Evolutionary conservation across 2,329 filamentous ascomycete genomes (phyloP), one percentile per base, ranked within the genome.

Genomic region (Aspergillus niger): DNA sequence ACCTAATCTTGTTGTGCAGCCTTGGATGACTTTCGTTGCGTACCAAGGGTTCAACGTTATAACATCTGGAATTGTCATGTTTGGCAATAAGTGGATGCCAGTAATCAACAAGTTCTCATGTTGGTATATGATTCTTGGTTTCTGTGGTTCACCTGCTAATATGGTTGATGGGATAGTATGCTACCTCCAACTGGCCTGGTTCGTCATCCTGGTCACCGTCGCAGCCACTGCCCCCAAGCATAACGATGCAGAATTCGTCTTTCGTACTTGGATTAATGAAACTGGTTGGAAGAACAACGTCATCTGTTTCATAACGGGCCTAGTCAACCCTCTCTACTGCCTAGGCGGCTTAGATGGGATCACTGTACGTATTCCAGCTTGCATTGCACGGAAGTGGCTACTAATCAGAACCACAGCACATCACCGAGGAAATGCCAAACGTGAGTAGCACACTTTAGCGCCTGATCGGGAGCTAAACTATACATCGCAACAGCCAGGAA

Each of bases 381-480:
- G 15, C 8, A 6, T 28, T 59, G 10, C 24, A 28, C 22, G 24
- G 26, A 44, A 11, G 3, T 30, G 17, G 6, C 20, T 7, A 22
- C 52, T 55, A n/a, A 28, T 44, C 55, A 24, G 56, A 38, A 38
- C n/a, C 5, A 15, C 22, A 73, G 64, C 81, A 84, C 66, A 80
- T 84, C 47, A 80, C 81, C 0, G 81, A 83, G 64, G 82, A 83
- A 68, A 82, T 83, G 71, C 76, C 78, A n/a, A 80, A 80, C 59
- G 79, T 81, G 63, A 71, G 79, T 73, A 26, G 4, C n/a, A 17
- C 52, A 17, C 15, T 15, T n/a, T 11, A 20, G 8, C 5, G 8
- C 5, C 32, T 36, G 5, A 5, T 36, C 2, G 30, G 3, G 3
- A 41, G n/a, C 24, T 30, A 38, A 44, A 24, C 10, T 8, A n/a